Evolutionary conservation across 1,284 basidiomycete genomes (phyloP).

Genomic region (Inonotus hispidus): DNA sequence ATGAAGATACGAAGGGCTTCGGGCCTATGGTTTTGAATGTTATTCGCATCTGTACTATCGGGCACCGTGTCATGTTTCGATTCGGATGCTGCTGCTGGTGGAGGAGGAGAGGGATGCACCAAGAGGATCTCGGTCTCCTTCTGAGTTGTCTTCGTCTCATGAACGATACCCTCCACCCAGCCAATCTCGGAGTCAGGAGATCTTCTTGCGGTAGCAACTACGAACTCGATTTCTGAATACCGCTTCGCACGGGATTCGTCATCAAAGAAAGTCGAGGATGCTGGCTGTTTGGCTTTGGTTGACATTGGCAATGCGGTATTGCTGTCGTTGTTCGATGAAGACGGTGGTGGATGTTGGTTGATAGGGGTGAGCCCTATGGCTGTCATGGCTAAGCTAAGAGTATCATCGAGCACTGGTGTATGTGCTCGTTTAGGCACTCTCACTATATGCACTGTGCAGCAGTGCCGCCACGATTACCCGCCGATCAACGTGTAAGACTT

Average conservation of each 20-base stretch:
- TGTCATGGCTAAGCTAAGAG: not conserved
- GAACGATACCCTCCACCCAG: constrained; percentile 4
- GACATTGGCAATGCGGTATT: not conserved
- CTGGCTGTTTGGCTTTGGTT: not conserved
- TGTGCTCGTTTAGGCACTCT: not conserved
- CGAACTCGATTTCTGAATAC: not conserved
- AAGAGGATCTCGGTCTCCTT: constrained; percentile 7
- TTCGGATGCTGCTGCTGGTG: not conserved
- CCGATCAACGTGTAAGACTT: no score
- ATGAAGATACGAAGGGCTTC: constrained; percentile 2
- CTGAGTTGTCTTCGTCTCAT: not conserved
- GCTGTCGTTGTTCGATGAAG: not conserved
- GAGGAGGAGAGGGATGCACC: not conserved
- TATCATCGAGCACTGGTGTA: not conserved
- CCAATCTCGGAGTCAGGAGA: not conserved
- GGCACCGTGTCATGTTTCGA: not conserved
- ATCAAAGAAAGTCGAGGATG: not conserved
- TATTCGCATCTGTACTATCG: not conserved
- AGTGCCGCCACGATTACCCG: no score
- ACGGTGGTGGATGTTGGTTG: not conserved
- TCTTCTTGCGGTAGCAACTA: not conserved
- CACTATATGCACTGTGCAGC: not conserved
- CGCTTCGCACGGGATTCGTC: not conserved
- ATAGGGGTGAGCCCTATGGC: not conserved
- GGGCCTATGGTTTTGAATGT: not conserved